These are phyloP conservation scores for Gossypium thurberi DNA, from an alignment of 345 rosid species.

Conservation along the genomic window DNA sequence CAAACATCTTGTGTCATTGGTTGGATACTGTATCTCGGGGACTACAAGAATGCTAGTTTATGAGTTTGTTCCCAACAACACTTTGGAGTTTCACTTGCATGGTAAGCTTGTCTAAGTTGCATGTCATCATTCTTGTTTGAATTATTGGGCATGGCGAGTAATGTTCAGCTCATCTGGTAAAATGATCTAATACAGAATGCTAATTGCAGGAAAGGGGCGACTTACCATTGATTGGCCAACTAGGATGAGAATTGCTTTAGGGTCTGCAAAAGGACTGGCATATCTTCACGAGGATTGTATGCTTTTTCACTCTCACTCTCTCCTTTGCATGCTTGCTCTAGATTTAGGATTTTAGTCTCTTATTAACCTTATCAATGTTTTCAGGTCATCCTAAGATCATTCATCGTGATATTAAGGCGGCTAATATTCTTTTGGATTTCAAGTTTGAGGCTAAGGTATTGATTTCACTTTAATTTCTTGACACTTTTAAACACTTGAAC, in stretches of 20 bases:
- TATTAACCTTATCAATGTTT: not conserved
- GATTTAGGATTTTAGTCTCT: not conserved
- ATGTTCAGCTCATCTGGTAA: not conserved
- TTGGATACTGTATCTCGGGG: constrained; percentile 41
- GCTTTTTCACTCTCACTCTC: constrained; percentile 2
- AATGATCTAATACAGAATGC: not conserved
- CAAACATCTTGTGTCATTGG: constrained; percentile 40
- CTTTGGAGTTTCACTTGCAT: constrained; percentile 40
- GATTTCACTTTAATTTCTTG: not conserved
- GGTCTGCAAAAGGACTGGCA: constrained; percentile 90
- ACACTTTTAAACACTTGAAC: not conserved
- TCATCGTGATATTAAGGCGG: constrained; percentile 84
- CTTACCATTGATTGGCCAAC: constrained; percentile 65
- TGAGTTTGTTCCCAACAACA: constrained; percentile 45
- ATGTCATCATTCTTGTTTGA: not conserved
- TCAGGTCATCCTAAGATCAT: constrained; percentile 86
- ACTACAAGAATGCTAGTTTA: constrained; percentile 41
- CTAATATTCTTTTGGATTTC: constrained; percentile 78
- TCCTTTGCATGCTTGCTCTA: not conserved
- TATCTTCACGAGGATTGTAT: constrained; percentile 96
- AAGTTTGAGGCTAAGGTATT: constrained; percentile 72
- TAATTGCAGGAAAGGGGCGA: constrained; percentile 45
- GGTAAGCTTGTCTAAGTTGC: constrained; percentile 24
- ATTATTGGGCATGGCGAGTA: not conserved
- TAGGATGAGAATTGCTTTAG: constrained; percentile 74